Base-by-base conservation (phyloP, 2,329 filamentous ascomycete genomes). In the Arthroderma uncinatum region DNA sequence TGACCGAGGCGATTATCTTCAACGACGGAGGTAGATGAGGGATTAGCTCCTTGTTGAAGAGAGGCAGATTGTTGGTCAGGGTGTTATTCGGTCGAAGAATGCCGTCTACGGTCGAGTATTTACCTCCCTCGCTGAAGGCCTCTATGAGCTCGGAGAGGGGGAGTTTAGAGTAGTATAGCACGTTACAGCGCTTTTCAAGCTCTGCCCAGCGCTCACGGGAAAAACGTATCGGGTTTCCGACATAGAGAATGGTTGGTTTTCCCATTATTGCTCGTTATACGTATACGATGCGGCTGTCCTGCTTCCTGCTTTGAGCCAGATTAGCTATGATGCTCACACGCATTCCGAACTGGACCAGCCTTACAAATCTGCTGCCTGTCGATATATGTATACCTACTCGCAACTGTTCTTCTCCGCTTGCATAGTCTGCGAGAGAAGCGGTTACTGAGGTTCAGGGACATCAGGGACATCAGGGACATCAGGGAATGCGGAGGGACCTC, bases 1-100 rank as follows among this genome's bases (percentile, higher is more conserved):
- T 61, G n/a, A 53, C 56, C 8, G 59, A 62, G 2, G 59, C 34
- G 19, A 62, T 60, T 16, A 61, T 60, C 47, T 58, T 60, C 23
- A 54, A 56, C 4, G 57, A 55, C 2, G 34, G 42, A 7, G 61
- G 61, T 5, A 62, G 54, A 36, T 62, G 61, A 14, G 57, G 44
- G 37, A 62, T 56, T 19, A 62, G 39, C 12, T 59, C 54, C n/a
- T 61, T 60, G 40, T 59, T 53, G 37, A 61, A 53, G 16, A 52
- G 40, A 4, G 61, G 61, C 36, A 61, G 54, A 10, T 37, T 21
- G 16, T 53, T 50, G 8, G 55, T 48, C 1, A 21, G 23, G 30
- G 56, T 58, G 28, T 59, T 57, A 36, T 56, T 52, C 33, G 61
- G 56, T 9, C 61, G 58, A 19, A 62, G 37, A 39, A 61, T 60